Percentiles rank a stretch among this genome's conserved stretches.
Conservation (phyloP, 2,329 filamentous ascomycete species). For the Hypoxylon sp. region DNA sequence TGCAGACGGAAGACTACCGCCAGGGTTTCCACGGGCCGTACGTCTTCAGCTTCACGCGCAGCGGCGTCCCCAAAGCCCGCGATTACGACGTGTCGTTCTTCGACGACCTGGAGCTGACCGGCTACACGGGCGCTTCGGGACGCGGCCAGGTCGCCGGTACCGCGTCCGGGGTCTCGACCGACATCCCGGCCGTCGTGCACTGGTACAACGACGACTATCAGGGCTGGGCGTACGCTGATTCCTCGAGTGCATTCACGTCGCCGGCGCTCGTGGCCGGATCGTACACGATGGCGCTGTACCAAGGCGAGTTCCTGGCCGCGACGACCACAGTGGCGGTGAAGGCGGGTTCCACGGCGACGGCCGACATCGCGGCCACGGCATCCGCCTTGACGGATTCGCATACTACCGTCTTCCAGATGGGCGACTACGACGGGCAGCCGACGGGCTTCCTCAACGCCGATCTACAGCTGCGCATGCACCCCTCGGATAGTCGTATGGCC, state of each 20-base stretch:
- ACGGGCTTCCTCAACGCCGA: slow-evolving; percentile 65
- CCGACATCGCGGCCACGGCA: slow-evolving; percentile 55
- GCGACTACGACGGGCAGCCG: slow-evolving; percentile 64
- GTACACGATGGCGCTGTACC: slow-evolving; percentile 67
- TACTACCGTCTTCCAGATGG: slow-evolving; percentile 61
- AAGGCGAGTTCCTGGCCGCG: slow-evolving; percentile 61
- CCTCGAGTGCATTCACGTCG: slow-evolving; percentile 59
- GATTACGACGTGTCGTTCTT: slow-evolving; percentile 64
- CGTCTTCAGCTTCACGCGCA: slow-evolving; percentile 62
- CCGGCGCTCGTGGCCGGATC: slow-evolving; percentile 66
- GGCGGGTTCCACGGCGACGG: slow-evolving; percentile 55
- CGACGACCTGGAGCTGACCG: slow-evolving; percentile 57
- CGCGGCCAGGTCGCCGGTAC: slow-evolving; percentile 63
- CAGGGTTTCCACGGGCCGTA: slow-evolving; percentile 67
- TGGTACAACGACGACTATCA: slow-evolving; percentile 64
- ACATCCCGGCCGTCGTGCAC: slow-evolving; percentile 62
- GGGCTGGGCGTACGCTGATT: slow-evolving; percentile 63
- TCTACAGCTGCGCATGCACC: slow-evolving; percentile 66
- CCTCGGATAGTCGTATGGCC: slow-evolving; percentile 61
- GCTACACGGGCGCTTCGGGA: slow-evolving; percentile 57
- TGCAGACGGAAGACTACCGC: slow-evolving; percentile 62
- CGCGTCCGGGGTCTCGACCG: slow-evolving; percentile 57
- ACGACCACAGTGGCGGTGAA: slow-evolving; percentile 54
- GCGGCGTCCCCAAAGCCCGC: slow-evolving; percentile 53
- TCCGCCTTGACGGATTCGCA: slow-evolving; percentile 48